Percentiles rank a stretch among this genome's conserved stretches.
Evolutionary conservation across 192 early-diverging fungal genomes (phyloP).

Genomic region (Backusella tarrabulga): DNA sequence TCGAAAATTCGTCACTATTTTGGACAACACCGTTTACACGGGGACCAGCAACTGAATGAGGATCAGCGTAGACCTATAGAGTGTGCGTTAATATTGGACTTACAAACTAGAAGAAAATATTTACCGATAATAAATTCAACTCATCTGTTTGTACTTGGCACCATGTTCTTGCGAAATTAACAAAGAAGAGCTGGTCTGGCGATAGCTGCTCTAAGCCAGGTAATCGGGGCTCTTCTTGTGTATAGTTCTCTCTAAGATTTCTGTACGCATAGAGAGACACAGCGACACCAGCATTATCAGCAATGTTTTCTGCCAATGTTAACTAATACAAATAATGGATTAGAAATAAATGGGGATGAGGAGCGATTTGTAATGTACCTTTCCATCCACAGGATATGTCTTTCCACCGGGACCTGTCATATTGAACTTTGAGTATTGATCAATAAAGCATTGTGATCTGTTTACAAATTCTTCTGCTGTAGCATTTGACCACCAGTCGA

Average conservation of each 20-base stretch:
- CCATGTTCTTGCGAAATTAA: conserved; percentile 68
- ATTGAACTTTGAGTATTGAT: conserved; percentile 55
- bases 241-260: conserved; percentile 1
- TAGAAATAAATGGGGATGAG: too few relatives aligned
- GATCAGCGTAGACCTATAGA: conserved; percentile 52
- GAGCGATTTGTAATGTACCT: not conserved
- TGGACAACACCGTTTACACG: conserved; percentile 66
- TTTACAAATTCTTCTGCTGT: conserved; percentile 49
- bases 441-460: conserved; percentile 58
- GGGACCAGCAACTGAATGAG: conserved; percentile 58
- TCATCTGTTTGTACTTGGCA: conserved; percentile 47
- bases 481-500: conserved; percentile 65
- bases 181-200: conserved; percentile 62
- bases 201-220: conserved; percentile 51
- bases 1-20: conserved; percentile 63
- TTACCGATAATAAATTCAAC: conserved; percentile 9
- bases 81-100: not conserved
- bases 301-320: conserved; percentile 62
- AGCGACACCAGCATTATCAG: conserved; percentile 61
- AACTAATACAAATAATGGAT: not conserved
- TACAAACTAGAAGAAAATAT: not conserved
- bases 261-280: conserved; percentile 21
- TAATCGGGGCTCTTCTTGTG: conserved; percentile 10
- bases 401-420: conserved; percentile 35
- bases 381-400: conserved; percentile 48